These are phyloP conservation scores for Backusella circina DNA, from an alignment of 192 early-diverging fungal genomes.

Conservation along the genomic window DNA sequence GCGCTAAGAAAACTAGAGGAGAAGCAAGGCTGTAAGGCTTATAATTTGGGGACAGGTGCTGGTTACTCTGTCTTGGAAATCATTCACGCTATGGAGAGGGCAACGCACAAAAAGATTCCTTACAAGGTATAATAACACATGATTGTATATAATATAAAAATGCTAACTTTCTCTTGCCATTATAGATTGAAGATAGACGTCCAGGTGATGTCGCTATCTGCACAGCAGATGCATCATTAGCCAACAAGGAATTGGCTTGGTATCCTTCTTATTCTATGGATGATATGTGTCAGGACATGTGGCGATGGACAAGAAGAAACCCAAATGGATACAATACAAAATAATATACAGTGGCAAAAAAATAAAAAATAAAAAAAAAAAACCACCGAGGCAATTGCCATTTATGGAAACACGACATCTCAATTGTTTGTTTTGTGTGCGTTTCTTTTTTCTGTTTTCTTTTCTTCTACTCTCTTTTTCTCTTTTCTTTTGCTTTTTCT, in stretches of 20 bases:
- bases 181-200: conserved; percentile 35
- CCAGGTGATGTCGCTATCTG: conserved; percentile 51
- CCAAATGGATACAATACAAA: conserved; percentile 44
- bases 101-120: conserved; percentile 79
- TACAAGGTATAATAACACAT: conserved; percentile 45
- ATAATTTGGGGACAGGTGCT: conserved; percentile 89
- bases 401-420: neutral
- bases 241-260: conserved; percentile 51
- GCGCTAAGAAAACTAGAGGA: conserved; percentile 74
- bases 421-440: neutral
- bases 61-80: conserved; percentile 94
- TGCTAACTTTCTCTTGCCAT: neutral
- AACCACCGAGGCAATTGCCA: conserved; percentile 2
- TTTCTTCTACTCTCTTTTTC: neutral
- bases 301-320: conserved; percentile 53
- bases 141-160: no score
- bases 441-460: neutral
- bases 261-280: conserved; percentile 43
- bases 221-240: conserved; percentile 48
- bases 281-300: conserved; percentile 58
- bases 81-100: conserved; percentile 76
- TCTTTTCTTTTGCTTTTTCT: neutral
- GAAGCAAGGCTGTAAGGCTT: conserved; percentile 64
- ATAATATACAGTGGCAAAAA: conserved; percentile 2
- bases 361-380: neutral